Evolutionary conservation across 169 alveolate genomes (phyloP), one percentile per base, ranked within the genome.

Genomic region (Theileria orientalis): DNA sequence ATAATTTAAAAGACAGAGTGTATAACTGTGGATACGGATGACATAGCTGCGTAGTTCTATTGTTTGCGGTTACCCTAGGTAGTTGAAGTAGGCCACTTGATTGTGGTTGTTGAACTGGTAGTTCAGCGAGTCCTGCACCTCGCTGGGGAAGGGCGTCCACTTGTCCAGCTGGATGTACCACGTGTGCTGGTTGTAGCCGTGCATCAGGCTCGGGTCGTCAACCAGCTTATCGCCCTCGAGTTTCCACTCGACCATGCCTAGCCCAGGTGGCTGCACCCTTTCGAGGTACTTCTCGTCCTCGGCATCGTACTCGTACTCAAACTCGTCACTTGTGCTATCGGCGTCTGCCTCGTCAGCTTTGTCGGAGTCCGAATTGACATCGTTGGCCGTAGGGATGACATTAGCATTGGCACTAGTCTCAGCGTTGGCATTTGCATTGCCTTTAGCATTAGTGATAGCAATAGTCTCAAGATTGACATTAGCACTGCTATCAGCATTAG

Each of bases 11-110:
- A n/a, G n/a, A n/a, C n/a, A n/a, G n/a, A n/a, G n/a, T n/a, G n/a
- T n/a, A n/a, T n/a, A n/a, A n/a, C n/a, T n/a, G n/a, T n/a, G n/a
- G n/a, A n/a, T n/a, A n/a, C n/a, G n/a, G n/a, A n/a, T n/a, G n/a
- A n/a, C n/a, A n/a, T n/a, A n/a, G n/a, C n/a, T n/a, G n/a, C n/a
- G n/a, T n/a, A n/a, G n/a, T n/a, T n/a, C n/a, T n/a, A n/a, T n/a
- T n/a, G n/a, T n/a, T n/a, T n/a, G n/a, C n/a, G 9, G 44, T 37
- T 60, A 60, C 69, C 69, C 69, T 60, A 6, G 3, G 13, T 6
- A 21, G 6, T 7, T 37, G 79, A 63, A 76, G 74, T 76, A 67
- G 27, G 49, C 68, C 32, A 78, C 76, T 42, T 78, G 75, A 27
- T 78, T 80, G 69, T 78, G 0, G 25, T 62, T 66, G 61, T 33